A percentile compares a stretch with the other conserved stretches of the same genome.
These are phyloP conservation scores for Chenopodium quinoa DNA, from an alignment of 148 eudicot species.

Conservation along the genomic window DNA sequence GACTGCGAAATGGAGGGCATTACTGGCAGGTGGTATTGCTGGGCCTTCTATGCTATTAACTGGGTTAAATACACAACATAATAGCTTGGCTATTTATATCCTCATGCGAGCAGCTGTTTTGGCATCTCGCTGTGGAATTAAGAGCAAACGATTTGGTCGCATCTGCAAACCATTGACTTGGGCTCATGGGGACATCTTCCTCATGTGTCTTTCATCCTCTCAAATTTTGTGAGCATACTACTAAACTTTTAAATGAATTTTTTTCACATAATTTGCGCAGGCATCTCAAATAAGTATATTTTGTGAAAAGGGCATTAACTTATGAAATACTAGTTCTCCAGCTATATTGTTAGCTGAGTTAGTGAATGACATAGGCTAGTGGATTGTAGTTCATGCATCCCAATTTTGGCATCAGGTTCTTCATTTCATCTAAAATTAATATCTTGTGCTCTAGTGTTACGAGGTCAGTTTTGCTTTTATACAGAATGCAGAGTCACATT, in stretches of 20 bases:
- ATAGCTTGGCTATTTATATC: conserved; percentile 88
- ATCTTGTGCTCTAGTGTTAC: neutral
- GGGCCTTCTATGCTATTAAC: conserved; percentile 97
- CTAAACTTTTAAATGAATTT: neutral
- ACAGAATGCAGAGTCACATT: conserved; percentile 6
- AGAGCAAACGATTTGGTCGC: conserved; percentile 82
- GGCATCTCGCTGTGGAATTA: conserved; percentile 98
- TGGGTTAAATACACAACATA: conserved; percentile 77
- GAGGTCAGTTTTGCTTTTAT: neutral
- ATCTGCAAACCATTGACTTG: conserved; percentile 92
- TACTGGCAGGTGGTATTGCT: conserved; percentile 91
- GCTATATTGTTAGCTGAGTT: neutral
- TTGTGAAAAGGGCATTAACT: neutral
- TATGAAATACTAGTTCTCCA: too few relatives aligned
- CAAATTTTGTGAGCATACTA: conserved; percentile 72
- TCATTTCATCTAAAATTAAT: too few relatives aligned
- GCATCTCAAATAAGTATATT: neutral
- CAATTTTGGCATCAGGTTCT: conserved; percentile 5
- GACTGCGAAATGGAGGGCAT: conserved; percentile 96
- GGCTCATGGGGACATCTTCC: conserved; percentile 94
- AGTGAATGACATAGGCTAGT: neutral
- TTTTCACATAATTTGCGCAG: neutral
- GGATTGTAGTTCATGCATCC: neutral
- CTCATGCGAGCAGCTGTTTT: conserved; percentile 95
- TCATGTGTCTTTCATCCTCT: conserved; percentile 97